Conservation (phyloP, 495 filamentous ascomycete genomes). For the Lophiotrema nucula region DNA sequence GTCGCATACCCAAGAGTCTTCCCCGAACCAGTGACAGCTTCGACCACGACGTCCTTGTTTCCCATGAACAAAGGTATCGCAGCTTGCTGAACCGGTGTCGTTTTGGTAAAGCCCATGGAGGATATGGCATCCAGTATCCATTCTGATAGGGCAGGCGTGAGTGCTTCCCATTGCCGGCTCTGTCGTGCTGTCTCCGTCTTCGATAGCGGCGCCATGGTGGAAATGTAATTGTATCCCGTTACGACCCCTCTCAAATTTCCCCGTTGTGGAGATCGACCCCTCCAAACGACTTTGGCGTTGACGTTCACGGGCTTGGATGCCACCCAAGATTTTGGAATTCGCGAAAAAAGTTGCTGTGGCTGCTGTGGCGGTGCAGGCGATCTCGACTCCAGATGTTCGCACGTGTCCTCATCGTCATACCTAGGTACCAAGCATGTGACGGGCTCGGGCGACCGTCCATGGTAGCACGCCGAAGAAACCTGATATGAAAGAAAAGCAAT, state of each 20-base stretch:
- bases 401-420: slow-evolving; percentile 20
- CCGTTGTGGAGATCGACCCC: no score
- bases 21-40: slow-evolving; percentile 93
- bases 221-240: no score
- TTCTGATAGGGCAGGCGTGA: slow-evolving; percentile 76
- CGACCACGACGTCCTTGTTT: slow-evolving; percentile 95
- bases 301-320: no score
- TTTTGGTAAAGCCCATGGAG: slow-evolving; percentile 79
- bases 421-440: no score
- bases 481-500: no score
- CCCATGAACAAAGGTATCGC: slow-evolving; percentile 86
- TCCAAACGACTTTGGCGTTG: no score
- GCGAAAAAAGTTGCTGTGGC: slow-evolving; percentile 22
- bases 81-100: slow-evolving; percentile 94
- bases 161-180: slow-evolving; percentile 69
- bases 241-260: no score
- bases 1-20: slow-evolving; percentile 75
- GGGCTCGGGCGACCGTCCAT: no score
- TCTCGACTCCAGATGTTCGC: not conserved
- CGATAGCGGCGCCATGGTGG: slow-evolving; percentile 23
- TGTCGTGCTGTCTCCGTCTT: slow-evolving; percentile 15
- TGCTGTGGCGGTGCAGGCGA: slow-evolving; percentile 16
- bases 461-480: no score
- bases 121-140: slow-evolving; percentile 86
- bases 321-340: not conserved